Conservation (phyloP, 2,329 filamentous ascomycete species). For the Colletotrichum sp. region DNA sequence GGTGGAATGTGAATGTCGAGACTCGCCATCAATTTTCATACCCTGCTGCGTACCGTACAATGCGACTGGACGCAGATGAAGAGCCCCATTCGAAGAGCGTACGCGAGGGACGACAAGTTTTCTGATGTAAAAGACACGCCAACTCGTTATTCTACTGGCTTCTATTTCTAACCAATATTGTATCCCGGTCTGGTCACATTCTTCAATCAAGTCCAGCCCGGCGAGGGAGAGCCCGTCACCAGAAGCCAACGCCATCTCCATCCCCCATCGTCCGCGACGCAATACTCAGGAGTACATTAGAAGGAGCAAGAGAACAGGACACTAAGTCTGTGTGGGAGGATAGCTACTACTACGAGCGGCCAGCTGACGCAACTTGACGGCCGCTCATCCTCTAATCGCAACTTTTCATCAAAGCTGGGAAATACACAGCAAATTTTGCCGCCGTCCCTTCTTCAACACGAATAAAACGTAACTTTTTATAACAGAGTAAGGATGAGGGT, state of each 20-base stretch:
- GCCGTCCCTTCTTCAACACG: neutral
- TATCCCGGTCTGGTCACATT: neutral
- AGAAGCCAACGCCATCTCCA: neutral
- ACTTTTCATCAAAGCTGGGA: neutral
- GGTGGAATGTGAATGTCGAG: too few relatives aligned
- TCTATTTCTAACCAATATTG: neutral
- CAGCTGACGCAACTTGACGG: neutral
- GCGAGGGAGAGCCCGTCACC: neutral
- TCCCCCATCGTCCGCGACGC: neutral
- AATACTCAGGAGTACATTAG: neutral
- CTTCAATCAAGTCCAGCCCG: fast-evolving
- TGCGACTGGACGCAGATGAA: neutral
- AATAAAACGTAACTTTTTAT: neutral
- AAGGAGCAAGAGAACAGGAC: neutral
- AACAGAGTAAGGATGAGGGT: too few relatives aligned
- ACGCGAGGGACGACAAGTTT: neutral
- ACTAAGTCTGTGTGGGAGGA: neutral
- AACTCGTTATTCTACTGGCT: fast-evolving
- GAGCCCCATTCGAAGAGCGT: neutral
- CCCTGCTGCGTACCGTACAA: too few relatives aligned
- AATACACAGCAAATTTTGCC: too few relatives aligned
- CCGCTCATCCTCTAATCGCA: neutral
- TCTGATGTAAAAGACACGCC: neutral
- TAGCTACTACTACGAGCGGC: neutral
- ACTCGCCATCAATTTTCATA: too few relatives aligned